phyloP scores from a whole-genome alignment of 1,139 yeast species.

The Sugiyamaella japonica region DNA sequence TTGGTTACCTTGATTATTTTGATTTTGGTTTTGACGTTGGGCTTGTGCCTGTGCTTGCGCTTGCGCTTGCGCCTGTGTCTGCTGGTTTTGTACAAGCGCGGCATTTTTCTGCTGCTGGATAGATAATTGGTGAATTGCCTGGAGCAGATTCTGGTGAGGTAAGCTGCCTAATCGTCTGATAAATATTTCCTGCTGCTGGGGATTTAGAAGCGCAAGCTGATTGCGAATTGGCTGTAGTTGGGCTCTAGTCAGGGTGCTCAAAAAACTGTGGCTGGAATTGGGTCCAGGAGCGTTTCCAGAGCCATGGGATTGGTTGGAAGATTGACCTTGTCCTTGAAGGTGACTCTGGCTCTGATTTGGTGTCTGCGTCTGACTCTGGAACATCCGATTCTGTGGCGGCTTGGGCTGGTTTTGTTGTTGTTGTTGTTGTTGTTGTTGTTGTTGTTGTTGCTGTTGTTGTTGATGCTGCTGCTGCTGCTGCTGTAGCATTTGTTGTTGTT shows the following conservation, averaged over 20 bases:
- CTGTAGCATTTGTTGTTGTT: slow-evolving; percentile 19
- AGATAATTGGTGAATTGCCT: slow-evolving; percentile 21
- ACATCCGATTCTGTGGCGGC: slow-evolving; percentile 5
- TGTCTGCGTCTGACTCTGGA: background rate
- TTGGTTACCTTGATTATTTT: slow-evolving; percentile 15
- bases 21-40: slow-evolving; percentile 13
- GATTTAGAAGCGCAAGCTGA: slow-evolving; percentile 26
- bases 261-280: slow-evolving; percentile 3
- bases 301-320: background rate
- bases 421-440: slow-evolving; percentile 9
- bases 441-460: slow-evolving; percentile 5
- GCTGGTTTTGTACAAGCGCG: slow-evolving; percentile 10
- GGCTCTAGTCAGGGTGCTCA: slow-evolving; percentile 24
- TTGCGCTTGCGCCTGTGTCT: slow-evolving; percentile 11
- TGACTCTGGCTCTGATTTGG: slow-evolving; percentile 12
- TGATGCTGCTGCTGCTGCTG: slow-evolving; percentile 19
- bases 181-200: slow-evolving; percentile 31
- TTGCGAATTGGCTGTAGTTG: slow-evolving; percentile 30
- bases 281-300: background rate
- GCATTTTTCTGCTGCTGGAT: slow-evolving; percentile 19
- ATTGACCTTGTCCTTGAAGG: slow-evolving; percentile 7
- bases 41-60: slow-evolving; percentile 13
- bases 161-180: slow-evolving; percentile 24
- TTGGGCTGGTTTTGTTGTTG: slow-evolving; percentile 5
- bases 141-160: slow-evolving; percentile 15